These are phyloP conservation scores for Eucalyptus pauciflora DNA, from an alignment of 345 rosid species.

Conservation along the genomic window DNA sequence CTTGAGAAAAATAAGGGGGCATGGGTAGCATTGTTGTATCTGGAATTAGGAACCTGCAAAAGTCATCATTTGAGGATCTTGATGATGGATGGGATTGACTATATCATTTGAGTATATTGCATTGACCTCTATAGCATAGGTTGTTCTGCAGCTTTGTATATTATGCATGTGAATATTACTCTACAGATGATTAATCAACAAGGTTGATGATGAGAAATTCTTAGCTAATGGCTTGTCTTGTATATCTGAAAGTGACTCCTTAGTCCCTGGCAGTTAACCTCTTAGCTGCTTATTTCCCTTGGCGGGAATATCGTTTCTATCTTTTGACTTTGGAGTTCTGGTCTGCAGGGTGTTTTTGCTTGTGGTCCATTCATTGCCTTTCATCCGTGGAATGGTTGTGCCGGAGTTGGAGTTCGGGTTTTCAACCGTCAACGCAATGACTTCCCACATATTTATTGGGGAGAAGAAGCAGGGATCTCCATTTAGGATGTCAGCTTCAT, in stretches of 20 bases:
- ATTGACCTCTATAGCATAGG: not conserved
- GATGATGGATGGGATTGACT: not conserved
- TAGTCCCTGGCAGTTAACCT: not conserved
- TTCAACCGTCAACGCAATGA: not conserved
- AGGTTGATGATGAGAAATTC: not conserved
- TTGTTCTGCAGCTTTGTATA: not conserved
- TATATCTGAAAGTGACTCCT: not conserved
- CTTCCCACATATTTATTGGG: not conserved
- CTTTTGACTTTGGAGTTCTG: not conserved
- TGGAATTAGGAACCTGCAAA: not conserved
- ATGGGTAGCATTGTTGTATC: not conserved
- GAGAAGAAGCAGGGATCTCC: not conserved
- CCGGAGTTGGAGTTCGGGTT: not conserved
- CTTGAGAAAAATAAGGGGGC: not conserved
- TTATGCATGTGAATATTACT: not conserved
- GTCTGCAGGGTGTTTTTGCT: not conserved
- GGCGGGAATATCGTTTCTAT: not conserved
- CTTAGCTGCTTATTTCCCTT: not conserved
- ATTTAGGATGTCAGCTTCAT: not conserved
- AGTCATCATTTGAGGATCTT: not conserved
- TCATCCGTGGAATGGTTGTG: not conserved
- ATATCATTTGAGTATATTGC: not conserved
- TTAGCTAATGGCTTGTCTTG: not conserved
- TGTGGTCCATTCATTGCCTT: not conserved
- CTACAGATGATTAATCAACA: not conserved